phyloP scores from a whole-genome alignment of 768 basidiomycete genomes.

The Leccinellum albellum region DNA sequence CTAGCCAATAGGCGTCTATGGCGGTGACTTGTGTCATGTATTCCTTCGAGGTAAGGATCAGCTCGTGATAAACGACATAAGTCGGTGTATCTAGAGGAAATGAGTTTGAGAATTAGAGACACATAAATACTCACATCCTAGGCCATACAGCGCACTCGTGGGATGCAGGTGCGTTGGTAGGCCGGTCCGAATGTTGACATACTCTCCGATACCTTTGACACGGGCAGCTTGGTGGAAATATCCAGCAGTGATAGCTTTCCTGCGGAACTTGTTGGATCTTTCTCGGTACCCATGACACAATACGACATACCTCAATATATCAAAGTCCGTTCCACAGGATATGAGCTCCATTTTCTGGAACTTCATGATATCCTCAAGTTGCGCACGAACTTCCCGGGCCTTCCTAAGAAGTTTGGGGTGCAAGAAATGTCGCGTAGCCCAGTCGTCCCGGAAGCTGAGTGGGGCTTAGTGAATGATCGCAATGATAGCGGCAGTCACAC shows the following conservation, averaged over 20 bases:
- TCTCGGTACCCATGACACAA: neutral
- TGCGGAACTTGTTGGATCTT: slow-evolving; percentile 26
- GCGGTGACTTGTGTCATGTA: slow-evolving; percentile 99
- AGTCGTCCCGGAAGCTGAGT: slow-evolving; percentile 83
- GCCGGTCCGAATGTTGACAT: slow-evolving; percentile 94
- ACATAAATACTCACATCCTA: slow-evolving; percentile 69
- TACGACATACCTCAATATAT: slow-evolving; percentile 63
- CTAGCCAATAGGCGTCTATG: slow-evolving; percentile 96
- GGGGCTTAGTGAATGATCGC: slow-evolving; percentile 3
- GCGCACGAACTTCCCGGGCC: slow-evolving; percentile 89
- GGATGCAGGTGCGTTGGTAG: slow-evolving; percentile 95
- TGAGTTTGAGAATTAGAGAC: neutral
- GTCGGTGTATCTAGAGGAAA: slow-evolving; percentile 76
- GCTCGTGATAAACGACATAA: slow-evolving; percentile 95
- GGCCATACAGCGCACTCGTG: slow-evolving; percentile 92
- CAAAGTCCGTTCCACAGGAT: slow-evolving; percentile 93
- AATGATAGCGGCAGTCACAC: slow-evolving; percentile 21
- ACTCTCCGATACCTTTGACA: slow-evolving; percentile 98
- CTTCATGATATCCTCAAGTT: slow-evolving; percentile 99
- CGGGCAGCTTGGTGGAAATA: slow-evolving; percentile 99
- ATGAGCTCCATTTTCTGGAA: slow-evolving; percentile 94
- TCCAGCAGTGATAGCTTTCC: slow-evolving; percentile 95
- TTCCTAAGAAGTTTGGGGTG: slow-evolving; percentile 96
- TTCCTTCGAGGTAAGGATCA: slow-evolving; percentile 91
- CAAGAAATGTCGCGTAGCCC: slow-evolving; percentile 92